Conservation (phyloP, 306 rosid genomes). For the Amphicarpaea edgeworthii region DNA sequence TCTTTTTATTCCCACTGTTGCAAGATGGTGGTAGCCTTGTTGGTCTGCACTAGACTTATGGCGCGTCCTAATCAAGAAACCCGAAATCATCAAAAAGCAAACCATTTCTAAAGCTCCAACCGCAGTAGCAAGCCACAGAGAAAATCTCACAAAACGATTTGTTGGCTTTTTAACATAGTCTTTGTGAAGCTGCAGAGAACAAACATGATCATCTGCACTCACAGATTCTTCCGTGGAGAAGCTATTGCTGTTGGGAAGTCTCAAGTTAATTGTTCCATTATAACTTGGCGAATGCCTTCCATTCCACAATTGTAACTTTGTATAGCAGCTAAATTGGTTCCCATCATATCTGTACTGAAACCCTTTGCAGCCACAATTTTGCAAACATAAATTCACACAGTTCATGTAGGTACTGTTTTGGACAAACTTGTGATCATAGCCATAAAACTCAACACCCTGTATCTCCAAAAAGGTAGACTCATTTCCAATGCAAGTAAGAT, state of each 20-base stretch:
- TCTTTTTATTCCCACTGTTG: constrained; percentile 5
- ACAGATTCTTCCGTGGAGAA: constrained; percentile 9
- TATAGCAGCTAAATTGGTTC: constrained; percentile 5
- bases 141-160: constrained; percentile 21
- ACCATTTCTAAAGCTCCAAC: constrained; percentile 19
- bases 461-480: constrained; percentile 20
- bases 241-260: not conserved
- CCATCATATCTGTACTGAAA: constrained; percentile 32
- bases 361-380: constrained; percentile 40
- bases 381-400: not conserved
- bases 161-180: not conserved
- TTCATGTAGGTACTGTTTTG: not conserved
- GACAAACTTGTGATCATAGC: not conserved
- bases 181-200: not conserved
- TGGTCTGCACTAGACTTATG: constrained; percentile 40
- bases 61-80: not conserved
- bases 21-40: not conserved
- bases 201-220: not conserved
- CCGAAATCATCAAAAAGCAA: not conserved
- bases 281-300: constrained; percentile 32
- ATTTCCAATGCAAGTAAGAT: not conserved
- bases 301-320: constrained; percentile 41
- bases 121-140: constrained; percentile 40
- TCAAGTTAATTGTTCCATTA: constrained; percentile 37
- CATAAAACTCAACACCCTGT: constrained; percentile 4